These are phyloP conservation scores for Piromyces finnis DNA, from an alignment of 192 early-diverging fungal species.

Conservation along the genomic window DNA sequence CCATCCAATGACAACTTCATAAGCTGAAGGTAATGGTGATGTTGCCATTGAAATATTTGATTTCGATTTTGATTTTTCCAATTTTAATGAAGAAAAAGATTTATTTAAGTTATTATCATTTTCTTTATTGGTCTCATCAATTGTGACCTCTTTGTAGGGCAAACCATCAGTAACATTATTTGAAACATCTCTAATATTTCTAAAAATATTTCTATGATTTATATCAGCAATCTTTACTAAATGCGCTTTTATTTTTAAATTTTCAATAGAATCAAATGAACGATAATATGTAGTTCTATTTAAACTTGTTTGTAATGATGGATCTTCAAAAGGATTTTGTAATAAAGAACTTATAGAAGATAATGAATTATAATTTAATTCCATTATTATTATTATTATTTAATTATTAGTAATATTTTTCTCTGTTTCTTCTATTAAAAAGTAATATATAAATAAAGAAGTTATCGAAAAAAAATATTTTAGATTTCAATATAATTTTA, in stretches of 20 bases:
- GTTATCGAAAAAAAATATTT: no score
- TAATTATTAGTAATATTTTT: no score
- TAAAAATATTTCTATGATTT: slow-evolving; percentile 1
- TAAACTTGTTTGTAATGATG: neutral
- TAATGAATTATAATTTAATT: neutral
- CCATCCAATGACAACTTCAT: neutral
- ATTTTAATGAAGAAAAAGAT: neutral
- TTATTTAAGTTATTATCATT: neutral
- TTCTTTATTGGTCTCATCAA: neutral
- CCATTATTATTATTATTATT: neutral
- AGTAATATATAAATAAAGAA: no score
- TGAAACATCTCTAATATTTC: neutral
- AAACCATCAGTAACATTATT: neutral
- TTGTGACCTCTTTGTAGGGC: neutral
- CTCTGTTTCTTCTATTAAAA: no score
- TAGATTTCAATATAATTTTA: no score
- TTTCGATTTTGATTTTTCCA: neutral
- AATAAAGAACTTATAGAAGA: neutral
- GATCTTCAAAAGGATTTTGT: neutral
- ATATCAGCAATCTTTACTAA: slow-evolving; percentile 6
- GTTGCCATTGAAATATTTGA: neutral
- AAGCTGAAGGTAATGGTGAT: neutral
- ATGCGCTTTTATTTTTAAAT: slow-evolving; percentile 7
- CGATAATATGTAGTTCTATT: slow-evolving; percentile 2
- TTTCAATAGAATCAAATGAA: slow-evolving; percentile 12